Percentiles rank a stretch among this genome's conserved stretches.
phyloP scores from a whole-genome alignment of 2,329 filamentous ascomycete species.

The Ilyonectria sp. region DNA sequence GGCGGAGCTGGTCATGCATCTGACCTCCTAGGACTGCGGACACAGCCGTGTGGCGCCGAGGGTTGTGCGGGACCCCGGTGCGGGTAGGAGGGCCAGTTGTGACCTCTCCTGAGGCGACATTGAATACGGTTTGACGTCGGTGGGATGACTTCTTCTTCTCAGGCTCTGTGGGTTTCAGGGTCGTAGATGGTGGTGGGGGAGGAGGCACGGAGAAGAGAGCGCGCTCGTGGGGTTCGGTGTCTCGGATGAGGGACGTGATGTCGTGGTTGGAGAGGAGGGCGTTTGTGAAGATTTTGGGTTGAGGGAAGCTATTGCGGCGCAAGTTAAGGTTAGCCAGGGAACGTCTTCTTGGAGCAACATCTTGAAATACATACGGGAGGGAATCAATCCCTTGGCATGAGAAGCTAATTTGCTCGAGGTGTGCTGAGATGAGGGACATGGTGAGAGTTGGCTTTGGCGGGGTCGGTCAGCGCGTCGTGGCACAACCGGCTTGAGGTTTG shows the following conservation, averaged over 20 bases:
- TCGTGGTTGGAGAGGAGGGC: slow-evolving; percentile 90
- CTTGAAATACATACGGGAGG: slow-evolving; percentile 71
- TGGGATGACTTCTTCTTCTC: slow-evolving; percentile 55
- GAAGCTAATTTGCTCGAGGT: slow-evolving; percentile 83
- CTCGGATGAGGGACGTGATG: slow-evolving; percentile 94
- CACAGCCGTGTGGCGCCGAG: slow-evolving; percentile 84
- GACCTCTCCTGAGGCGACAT: slow-evolving; percentile 74
- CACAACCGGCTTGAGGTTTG: not conserved
- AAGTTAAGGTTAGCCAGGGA: not conserved
- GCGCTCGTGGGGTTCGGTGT: slow-evolving; percentile 94
- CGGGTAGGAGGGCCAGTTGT: slow-evolving; percentile 68
- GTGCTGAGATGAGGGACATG: slow-evolving; percentile 79
- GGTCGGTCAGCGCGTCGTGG: not conserved
- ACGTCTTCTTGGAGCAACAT: not conserved
- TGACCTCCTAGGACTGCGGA: slow-evolving; percentile 90
- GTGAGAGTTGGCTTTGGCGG: slow-evolving; percentile 34
- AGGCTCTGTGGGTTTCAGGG: slow-evolving; percentile 54
- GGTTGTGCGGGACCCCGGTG: slow-evolving; percentile 60
- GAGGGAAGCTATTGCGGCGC: slow-evolving; percentile 77
- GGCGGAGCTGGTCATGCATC: slow-evolving; percentile 84
- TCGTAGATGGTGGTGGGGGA: slow-evolving; percentile 67
- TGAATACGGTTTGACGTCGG: slow-evolving; percentile 76
- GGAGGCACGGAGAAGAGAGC: slow-evolving; percentile 94
- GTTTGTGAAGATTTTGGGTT: slow-evolving; percentile 95
- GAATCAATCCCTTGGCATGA: slow-evolving; percentile 84